Evolutionary conservation across 805 yeast species (phyloP).

Genomic region (Yamadazyma kitorensis): DNA sequence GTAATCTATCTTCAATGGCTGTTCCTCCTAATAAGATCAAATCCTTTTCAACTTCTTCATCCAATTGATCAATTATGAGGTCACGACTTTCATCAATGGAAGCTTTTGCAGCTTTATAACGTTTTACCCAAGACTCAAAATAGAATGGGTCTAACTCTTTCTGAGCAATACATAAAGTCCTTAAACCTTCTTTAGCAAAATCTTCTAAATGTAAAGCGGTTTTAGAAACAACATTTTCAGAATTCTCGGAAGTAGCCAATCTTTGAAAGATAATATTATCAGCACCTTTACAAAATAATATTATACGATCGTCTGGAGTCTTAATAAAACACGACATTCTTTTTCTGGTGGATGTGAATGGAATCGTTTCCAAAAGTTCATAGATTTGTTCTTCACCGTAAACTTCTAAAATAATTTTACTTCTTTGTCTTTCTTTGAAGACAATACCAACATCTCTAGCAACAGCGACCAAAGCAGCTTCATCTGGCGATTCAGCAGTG

Average conservation of each 20-base stretch:
- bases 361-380: conserved; percentile 53
- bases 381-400: conserved; percentile 47
- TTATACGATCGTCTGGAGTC: conserved; percentile 37
- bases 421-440: conserved; percentile 52
- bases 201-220: conserved; percentile 66
- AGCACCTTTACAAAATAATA: conserved; percentile 69
- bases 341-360: conserved; percentile 70
- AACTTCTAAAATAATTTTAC: conserved; percentile 39
- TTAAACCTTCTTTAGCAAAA: conserved; percentile 73
- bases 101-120: conserved; percentile 57
- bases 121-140: conserved; percentile 53
- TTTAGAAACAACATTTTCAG: conserved; percentile 45
- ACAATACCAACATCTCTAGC: conserved; percentile 74
- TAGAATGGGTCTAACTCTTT: conserved; percentile 43
- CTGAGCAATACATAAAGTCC: conserved; percentile 72
- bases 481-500: conserved; percentile 85
- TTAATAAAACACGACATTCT: conserved; percentile 74
- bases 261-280: conserved; percentile 61
- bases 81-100: conserved; percentile 58
- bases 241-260: conserved; percentile 29
- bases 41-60: conserved; percentile 57
- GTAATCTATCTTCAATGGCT: conserved; percentile 77
- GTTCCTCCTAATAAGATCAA: conserved; percentile 69
- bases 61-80: conserved; percentile 48
- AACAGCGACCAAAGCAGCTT: conserved; percentile 72